These are phyloP conservation scores for Colletotrichum lentis DNA, from an alignment of 2,329 filamentous ascomycete genomes.

Conservation along the genomic window DNA sequence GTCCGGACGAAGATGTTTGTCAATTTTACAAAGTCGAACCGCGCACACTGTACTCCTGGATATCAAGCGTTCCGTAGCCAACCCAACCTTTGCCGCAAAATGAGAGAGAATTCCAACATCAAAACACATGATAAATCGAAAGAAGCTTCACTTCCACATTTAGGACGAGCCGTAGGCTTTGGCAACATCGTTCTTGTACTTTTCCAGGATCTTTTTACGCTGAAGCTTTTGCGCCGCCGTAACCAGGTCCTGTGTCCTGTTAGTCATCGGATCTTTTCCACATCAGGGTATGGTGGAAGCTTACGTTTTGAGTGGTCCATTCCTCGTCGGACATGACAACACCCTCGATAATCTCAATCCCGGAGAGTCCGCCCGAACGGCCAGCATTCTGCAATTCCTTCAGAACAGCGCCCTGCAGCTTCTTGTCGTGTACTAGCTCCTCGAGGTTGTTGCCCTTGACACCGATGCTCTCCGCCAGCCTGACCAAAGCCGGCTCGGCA, in stretches of 20 bases:
- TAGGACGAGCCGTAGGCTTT: constrained; percentile 61
- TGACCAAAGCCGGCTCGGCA: constrained; percentile 63
- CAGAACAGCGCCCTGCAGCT: constrained; percentile 69
- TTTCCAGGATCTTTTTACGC: constrained; percentile 70
- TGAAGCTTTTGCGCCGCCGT: constrained; percentile 79
- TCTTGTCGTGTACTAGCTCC: constrained; percentile 72
- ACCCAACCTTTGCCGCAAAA: constrained; percentile 24
- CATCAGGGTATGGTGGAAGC: constrained; percentile 44
- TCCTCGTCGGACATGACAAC: constrained; percentile 77
- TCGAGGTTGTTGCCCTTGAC: constrained; percentile 66
- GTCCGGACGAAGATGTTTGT: neutral
- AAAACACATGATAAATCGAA: constrained; percentile 16
- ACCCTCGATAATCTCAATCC: constrained; percentile 76
- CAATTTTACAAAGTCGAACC: constrained; percentile 18
- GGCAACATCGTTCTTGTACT: constrained; percentile 68
- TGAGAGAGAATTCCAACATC: constrained; percentile 16
- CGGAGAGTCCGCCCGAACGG: constrained; percentile 67
- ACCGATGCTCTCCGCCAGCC: constrained; percentile 56
- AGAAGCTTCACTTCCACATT: neutral
- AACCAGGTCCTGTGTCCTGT: constrained; percentile 62
- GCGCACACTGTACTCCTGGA: constrained; percentile 35
- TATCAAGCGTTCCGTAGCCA: constrained; percentile 34
- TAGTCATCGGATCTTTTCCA: constrained; percentile 39
- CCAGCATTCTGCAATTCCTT: constrained; percentile 70
- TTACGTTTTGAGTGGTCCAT: constrained; percentile 78